Base-by-base conservation (phyloP, 768 basidiomycete species). In the Peribolospora baueri region DNA sequence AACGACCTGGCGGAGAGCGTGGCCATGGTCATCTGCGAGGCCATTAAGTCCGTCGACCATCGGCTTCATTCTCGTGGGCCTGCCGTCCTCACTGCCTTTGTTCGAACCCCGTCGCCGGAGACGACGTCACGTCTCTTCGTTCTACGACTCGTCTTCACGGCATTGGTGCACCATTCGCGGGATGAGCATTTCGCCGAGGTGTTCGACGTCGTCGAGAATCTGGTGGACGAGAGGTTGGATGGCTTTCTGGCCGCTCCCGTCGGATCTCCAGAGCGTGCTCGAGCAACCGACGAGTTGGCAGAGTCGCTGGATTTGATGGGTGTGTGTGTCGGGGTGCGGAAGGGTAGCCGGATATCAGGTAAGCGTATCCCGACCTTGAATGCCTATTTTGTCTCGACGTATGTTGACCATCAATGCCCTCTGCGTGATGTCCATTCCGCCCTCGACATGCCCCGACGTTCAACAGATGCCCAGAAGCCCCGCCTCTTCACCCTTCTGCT, bases 31-130 rank as follows among this genome's bases (percentile, higher is more conserved):
- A 47, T 52, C 10, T 8, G 46, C 4, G 60, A 61, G 47, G 57
- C 57, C 7, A 10, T 5, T 14, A 47, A 61, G 60, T 56, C 60
- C 5, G 45, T 56, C 5, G 59, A 60, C 52, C 42, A 51, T 37
- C 57, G 60, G 46, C 56, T 64, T 48, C 63, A 61, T 53, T 64
- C 63, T 1, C 57, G 60, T 50, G 55, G 61, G 1, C 54, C 63
- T 0, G 50, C 60, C 37, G 55, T 62, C 42, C 52, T 61, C 10
- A 54, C 56, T 14, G 14, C 58, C 8, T 56, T 62, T 45, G 46
- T 58, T 48, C 58, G 25, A 52, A 60, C 25, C 54, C 61, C 42
- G 42, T 52, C 7, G 56, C 61, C 40, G 14, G 58, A 13, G n/a
- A 38, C 3, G 47, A 48, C 47, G 36, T 52, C 43, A 0, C 7